phyloP scores from a whole-genome alignment of 2,329 filamentous ascomycete genomes.

The Aureobasidium melanogenum region DNA sequence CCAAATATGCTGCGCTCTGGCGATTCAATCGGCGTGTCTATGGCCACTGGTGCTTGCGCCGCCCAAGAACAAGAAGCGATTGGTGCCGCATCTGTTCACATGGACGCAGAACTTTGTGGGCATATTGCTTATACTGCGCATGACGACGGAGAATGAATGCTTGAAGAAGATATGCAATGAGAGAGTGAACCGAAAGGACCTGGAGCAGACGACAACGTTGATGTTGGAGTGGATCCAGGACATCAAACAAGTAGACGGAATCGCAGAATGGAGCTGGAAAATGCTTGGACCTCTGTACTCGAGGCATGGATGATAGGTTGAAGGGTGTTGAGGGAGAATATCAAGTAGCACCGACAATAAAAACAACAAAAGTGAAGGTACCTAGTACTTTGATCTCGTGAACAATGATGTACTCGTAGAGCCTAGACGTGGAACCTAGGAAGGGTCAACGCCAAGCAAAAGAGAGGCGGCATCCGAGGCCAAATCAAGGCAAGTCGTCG shows the following conservation, averaged over 20 bases:
- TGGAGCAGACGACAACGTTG: slow-evolving; percentile 42
- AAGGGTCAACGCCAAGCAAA: neutral
- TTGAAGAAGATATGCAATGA: slow-evolving; percentile 42
- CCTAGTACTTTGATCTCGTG: neutral
- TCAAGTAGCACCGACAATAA: neutral
- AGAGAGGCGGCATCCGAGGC: neutral
- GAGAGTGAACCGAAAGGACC: slow-evolving; percentile 39
- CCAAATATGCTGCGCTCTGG: slow-evolving; percentile 45
- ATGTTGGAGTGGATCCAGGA: slow-evolving; percentile 54
- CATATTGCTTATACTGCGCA: slow-evolving; percentile 48
- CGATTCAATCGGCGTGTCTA: slow-evolving; percentile 47
- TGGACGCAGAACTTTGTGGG: slow-evolving; percentile 56
- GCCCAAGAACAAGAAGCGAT: slow-evolving; percentile 47
- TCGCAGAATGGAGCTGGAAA: slow-evolving; percentile 49
- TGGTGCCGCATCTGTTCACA: slow-evolving; percentile 51
- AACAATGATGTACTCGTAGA: neutral
- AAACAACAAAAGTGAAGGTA: neutral
- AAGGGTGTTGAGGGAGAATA: neutral
- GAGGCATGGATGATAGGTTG: neutral
- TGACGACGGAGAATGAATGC: slow-evolving; percentile 44
- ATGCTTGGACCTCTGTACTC: slow-evolving; percentile 39
- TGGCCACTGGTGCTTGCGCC: slow-evolving; percentile 55
- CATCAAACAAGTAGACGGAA: slow-evolving; percentile 45
- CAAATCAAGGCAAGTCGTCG: neutral
- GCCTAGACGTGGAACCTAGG: neutral